Evolutionary conservation across 768 basidiomycete genomes (phyloP), one percentile per base, ranked within the genome.

Genomic region (Termitomyces sp.): DNA sequence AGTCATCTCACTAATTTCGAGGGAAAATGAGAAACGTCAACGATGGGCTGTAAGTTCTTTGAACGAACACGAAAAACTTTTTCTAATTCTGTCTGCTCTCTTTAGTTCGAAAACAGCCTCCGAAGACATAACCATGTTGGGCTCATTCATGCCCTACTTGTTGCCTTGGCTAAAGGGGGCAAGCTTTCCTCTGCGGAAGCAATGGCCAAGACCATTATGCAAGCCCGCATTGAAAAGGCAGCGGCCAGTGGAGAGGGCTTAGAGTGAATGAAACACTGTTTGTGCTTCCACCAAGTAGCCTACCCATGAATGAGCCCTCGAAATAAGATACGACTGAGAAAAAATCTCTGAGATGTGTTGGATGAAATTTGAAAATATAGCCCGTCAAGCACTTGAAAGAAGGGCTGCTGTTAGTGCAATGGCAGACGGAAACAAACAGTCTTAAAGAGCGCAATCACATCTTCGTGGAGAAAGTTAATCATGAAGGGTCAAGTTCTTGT

Each of bases 51-150:
- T 93, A 67, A 73, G 89, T 81, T 41, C 28, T 8, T 21, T 35
- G 35, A 27, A 23, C 19, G 41, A 51, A 28, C 56, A 56, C 23
- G 5, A 25, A 10, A 19, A 44, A 27, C n/a, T 32, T 42, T 23
- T 4, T 17, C 9, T 45, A 19, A 52, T 10, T 34, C 28, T 27
- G 12, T 52, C 54, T 34, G n/a, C 59, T 19, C 7, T 28, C 23
- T 5, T 8, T 50, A 93, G 89, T 91, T 94, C 59, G 91, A 94
- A 72, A 94, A 95, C 72, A 86, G 88, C 59, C 76, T 94, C 39
- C 83, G 93, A 40, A 78, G 85, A 63, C 93, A 95, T 65, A 96
- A 95, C 63, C 89, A 94, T 68, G 79, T 94, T 46, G 90, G 94
- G 34, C 75, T 94, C 21, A 83, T 85, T 5, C 87, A 93, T 66